These are phyloP conservation scores for Magnusiomyces tetraspermus DNA, from an alignment of 1,139 yeast genomes.

Conservation along the genomic window DNA sequence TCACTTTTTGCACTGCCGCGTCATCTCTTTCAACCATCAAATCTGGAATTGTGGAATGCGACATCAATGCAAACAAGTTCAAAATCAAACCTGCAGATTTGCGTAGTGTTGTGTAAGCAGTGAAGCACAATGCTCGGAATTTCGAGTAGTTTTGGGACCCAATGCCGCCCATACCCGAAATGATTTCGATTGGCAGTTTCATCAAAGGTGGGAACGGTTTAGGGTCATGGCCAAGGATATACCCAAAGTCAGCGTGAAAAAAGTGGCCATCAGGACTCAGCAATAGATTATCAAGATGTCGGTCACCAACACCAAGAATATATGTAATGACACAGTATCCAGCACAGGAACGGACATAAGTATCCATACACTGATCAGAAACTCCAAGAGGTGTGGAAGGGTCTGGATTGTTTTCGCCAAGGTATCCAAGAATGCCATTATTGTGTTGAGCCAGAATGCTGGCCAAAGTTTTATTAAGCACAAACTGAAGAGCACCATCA, in stretches of 20 bases:
- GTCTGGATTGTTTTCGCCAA: conserved; percentile 59
- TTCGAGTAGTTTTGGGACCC: conserved; percentile 74
- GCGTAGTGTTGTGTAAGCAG: conserved; percentile 82
- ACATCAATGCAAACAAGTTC: conserved; percentile 87
- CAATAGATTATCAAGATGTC: conserved; percentile 85
- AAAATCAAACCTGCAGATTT: conserved; percentile 83
- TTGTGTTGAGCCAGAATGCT: conserved; percentile 63
- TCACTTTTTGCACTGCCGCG: conserved; percentile 71
- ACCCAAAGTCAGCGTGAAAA: conserved; percentile 97
- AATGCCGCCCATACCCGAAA: conserved; percentile 96
- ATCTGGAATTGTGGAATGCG: conserved; percentile 87
- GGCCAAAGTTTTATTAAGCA: conserved; percentile 87
- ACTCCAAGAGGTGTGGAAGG: conserved; percentile 60
- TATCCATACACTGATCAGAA: conserved; percentile 72
- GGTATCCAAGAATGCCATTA: conserved; percentile 58
- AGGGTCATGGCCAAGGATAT: conserved; percentile 91
- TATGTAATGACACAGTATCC: conserved; percentile 97
- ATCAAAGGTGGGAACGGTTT: conserved; percentile 97
- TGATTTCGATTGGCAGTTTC: conserved; percentile 94
- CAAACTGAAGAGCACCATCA: conserved; percentile 89
- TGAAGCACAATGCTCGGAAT: conserved; percentile 88
- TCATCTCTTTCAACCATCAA: conserved; percentile 65
- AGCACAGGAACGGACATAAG: conserved; percentile 90
- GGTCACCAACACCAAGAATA: conserved; percentile 89
- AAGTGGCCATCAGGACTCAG: conserved; percentile 66